Conservation (phyloP, 1,284 basidiomycete species). For the Rhodotorula sp. region DNA sequence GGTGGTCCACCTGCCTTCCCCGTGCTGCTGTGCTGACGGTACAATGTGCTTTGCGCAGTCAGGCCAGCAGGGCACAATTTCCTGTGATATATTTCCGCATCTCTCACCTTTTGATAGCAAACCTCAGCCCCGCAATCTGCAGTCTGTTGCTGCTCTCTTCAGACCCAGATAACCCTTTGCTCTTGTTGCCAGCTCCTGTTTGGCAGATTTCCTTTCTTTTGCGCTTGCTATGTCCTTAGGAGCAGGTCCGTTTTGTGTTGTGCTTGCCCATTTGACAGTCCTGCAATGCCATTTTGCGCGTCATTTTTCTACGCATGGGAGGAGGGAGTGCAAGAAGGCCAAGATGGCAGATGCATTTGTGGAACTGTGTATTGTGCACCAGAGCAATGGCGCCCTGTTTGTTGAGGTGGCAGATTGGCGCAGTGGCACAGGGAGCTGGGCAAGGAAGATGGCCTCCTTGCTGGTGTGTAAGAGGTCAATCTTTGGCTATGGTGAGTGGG, state of each 20-base stretch:
- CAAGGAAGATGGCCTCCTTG: constrained; percentile 53
- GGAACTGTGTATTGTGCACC: constrained; percentile 45
- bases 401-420: constrained; percentile 27
- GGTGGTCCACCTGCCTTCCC: no score
- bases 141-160: no score
- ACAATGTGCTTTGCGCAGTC: neutral
- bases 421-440: constrained; percentile 29
- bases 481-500: constrained; percentile 48
- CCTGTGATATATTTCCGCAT: no score
- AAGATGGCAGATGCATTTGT: constrained; percentile 48
- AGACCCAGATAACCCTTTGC: no score
- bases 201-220: no score
- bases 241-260: no score
- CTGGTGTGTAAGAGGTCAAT: constrained; percentile 57
- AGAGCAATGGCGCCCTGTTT: constrained; percentile 44
- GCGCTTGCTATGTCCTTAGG: no score
- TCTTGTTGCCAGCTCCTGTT: no score
- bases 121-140: no score
- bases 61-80: neutral
- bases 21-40: neutral
- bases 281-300: no score
- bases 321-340: neutral
- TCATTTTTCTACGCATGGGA: neutral
- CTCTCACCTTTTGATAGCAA: no score
- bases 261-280: no score